Conservation (phyloP, 1,284 basidiomycete genomes). For the Lentinula novae-zelandiae region DNA sequence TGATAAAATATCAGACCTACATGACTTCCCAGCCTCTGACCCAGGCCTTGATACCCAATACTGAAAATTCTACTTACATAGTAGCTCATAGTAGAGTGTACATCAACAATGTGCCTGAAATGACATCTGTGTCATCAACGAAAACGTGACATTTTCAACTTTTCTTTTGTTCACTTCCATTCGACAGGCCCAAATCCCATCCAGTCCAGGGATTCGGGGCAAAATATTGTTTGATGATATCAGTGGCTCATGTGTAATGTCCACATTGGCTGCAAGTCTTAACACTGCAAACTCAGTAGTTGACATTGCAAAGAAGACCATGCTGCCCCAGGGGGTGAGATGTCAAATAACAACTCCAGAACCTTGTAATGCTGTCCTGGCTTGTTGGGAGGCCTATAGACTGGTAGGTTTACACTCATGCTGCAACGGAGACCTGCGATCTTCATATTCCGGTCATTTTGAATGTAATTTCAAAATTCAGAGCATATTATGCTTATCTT, state of each 20-base stretch:
- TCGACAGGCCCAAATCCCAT: background rate
- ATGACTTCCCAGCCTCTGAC: too few species aligned
- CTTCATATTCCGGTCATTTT: background rate
- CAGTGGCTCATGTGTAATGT: constrained; percentile 5
- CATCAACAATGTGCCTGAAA: too few species aligned
- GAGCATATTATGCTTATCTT: background rate
- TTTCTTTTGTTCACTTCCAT: background rate
- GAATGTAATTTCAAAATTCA: background rate
- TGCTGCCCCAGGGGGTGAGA: constrained; percentile 14
- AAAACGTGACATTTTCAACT: background rate
- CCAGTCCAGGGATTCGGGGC: background rate
- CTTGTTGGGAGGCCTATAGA: constrained; percentile 13
- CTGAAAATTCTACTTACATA: too few species aligned
- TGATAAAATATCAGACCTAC: too few species aligned
- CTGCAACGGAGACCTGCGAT: background rate
- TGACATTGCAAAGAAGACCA: constrained; percentile 23
- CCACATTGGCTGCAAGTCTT: constrained; percentile 9
- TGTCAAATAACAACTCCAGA: constrained; percentile 25
- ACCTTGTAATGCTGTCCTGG: constrained; percentile 12
- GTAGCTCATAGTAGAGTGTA: too few species aligned
- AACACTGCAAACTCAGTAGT: constrained; percentile 18
- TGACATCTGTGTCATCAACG: background rate
- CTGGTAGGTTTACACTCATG: constrained; percentile 8
- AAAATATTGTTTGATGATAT: background rate
- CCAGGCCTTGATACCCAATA: too few species aligned